Evolutionary conservation across 305 asterid genomes (phyloP).

Genomic region (Fraxinus angustifolia): DNA sequence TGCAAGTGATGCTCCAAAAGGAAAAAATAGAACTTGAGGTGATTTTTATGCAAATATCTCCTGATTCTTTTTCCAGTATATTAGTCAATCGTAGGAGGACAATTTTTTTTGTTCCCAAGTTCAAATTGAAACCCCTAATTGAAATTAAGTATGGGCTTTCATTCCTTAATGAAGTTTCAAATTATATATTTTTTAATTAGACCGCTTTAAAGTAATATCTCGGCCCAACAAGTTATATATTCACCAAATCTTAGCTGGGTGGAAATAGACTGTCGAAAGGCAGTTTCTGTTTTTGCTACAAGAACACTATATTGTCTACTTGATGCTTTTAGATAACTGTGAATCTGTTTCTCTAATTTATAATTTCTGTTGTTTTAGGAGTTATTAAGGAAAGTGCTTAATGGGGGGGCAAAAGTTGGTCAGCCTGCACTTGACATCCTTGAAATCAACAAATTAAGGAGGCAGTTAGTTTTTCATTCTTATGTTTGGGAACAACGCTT

Average conservation of each 20-base stretch:
- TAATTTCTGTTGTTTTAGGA: constrained; percentile 35
- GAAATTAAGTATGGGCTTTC: neutral
- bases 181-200: neutral
- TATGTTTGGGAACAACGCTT: constrained; percentile 82
- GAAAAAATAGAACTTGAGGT: constrained; percentile 71
- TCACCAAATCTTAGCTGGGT: constrained; percentile 5
- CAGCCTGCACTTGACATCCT: constrained; percentile 70
- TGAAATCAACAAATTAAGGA: constrained; percentile 62
- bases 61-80: constrained; percentile 17
- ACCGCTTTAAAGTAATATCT: constrained; percentile 12
- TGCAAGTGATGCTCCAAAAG: constrained; percentile 52
- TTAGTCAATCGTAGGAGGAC: neutral
- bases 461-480: constrained; percentile 59
- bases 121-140: constrained; percentile 1
- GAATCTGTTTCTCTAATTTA: constrained; percentile 9
- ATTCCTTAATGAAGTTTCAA: neutral
- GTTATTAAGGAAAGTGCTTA: constrained; percentile 37
- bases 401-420: constrained; percentile 43
- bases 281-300: constrained; percentile 20
- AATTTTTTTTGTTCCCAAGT: neutral
- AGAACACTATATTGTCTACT: neutral
- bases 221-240: neutral
- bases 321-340: neutral
- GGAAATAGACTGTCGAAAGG: constrained; percentile 9
- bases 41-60: constrained; percentile 18